phyloP scores from a whole-genome alignment of 345 rosid genomes.

The Boechera stricta region DNA sequence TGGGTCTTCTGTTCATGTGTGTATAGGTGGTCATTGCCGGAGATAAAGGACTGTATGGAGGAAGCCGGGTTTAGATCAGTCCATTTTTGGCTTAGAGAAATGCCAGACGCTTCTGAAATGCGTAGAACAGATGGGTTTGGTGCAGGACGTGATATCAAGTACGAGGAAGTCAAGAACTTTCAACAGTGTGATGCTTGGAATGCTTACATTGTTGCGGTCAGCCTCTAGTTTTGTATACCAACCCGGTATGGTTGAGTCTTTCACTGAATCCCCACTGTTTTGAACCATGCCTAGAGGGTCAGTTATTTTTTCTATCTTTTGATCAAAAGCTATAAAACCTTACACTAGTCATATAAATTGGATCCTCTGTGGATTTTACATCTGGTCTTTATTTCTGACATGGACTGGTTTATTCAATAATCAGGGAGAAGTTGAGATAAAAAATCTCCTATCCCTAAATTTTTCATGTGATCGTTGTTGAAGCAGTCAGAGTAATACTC shows the following conservation, averaged over 20 bases:
- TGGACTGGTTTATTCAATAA: background rate
- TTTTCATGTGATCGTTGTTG: background rate
- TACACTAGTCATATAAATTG: background rate
- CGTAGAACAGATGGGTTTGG: conserved; percentile 73
- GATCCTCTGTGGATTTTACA: background rate
- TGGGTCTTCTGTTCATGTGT: conserved; percentile 1
- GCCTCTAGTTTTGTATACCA: conserved; percentile 28
- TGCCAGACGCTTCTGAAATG: conserved; percentile 72
- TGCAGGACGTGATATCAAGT: conserved; percentile 65
- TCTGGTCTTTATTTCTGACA: background rate
- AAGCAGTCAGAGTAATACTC: background rate
- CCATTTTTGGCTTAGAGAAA: conserved; percentile 84
- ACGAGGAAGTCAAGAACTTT: conserved; percentile 71
- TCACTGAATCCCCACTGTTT: background rate
- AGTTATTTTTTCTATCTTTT: background rate
- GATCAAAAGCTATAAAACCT: background rate
- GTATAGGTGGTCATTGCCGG: conserved; percentile 87
- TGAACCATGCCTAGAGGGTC: background rate
- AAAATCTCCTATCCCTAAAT: background rate
- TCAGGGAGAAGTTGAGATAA: background rate
- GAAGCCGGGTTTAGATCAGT: conserved; percentile 85
- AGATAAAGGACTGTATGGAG: conserved; percentile 84
- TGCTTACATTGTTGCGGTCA: conserved; percentile 80
- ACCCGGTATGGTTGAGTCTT: background rate
- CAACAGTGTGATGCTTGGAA: conserved; percentile 91